Percentiles rank a stretch among this genome's conserved stretches.
phyloP scores from a whole-genome alignment of 2,329 filamentous ascomycete genomes.

The Xylariales sp. region DNA sequence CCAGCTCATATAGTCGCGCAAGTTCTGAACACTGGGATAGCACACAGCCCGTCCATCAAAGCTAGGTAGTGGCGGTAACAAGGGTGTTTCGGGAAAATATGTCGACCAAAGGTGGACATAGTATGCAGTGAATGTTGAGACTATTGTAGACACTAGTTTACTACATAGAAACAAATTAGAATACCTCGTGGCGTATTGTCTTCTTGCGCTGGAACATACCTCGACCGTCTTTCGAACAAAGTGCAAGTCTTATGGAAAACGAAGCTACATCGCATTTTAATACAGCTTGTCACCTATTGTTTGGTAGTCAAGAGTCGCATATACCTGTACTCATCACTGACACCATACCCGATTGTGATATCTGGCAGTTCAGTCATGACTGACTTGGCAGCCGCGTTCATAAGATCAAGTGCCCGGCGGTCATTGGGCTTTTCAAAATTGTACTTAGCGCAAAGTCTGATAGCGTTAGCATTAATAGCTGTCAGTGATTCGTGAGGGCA shows the following conservation, averaged over 20 bases:
- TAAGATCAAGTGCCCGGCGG: conserved; percentile 77
- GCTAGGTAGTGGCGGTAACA: conserved; percentile 74
- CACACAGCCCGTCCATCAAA: conserved; percentile 91
- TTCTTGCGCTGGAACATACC: conserved; percentile 52
- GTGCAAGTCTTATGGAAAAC: conserved; percentile 79
- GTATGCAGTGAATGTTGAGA: conserved; percentile 89
- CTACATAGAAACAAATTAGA: conserved; percentile 39
- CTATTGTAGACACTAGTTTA: conserved; percentile 86
- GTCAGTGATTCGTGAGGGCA: neutral
- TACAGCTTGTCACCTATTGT: too few species aligned
- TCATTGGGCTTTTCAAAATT: conserved; percentile 92
- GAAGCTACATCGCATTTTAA: too few species aligned
- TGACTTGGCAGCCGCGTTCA: conserved; percentile 87
- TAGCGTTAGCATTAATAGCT: neutral
- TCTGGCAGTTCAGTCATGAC: conserved; percentile 83
- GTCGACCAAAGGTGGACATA: conserved; percentile 78
- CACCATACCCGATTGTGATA: conserved; percentile 82
- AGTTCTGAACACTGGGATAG: conserved; percentile 77
- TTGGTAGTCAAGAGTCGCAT: neutral
- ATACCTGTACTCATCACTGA: conserved; percentile 89
- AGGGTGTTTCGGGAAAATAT: conserved; percentile 66
- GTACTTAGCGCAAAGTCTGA: conserved; percentile 63
- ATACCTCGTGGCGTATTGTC: neutral
- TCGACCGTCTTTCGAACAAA: conserved; percentile 80
- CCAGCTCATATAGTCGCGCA: conserved; percentile 96